These are phyloP conservation scores for Datura wrightii DNA, from an alignment of 257 asterid genomes.

Conservation along the genomic window DNA sequence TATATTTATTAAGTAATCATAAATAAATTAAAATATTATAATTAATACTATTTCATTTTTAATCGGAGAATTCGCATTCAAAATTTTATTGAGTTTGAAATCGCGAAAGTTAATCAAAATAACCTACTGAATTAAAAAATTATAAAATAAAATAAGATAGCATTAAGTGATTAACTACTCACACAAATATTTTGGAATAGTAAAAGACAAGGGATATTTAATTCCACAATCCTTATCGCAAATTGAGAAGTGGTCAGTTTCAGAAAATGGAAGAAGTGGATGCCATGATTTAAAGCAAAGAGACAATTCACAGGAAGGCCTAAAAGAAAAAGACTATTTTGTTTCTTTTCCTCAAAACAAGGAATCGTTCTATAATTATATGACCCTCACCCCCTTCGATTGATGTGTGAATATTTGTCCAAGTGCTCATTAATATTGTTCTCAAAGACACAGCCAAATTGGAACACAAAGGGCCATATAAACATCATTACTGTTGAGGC, in stretches of 20 bases:
- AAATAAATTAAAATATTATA: background rate
- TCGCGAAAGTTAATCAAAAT: no score
- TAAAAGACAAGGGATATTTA: background rate
- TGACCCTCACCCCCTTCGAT: slow-evolving; percentile 8
- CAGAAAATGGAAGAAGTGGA: background rate
- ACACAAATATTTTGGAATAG: background rate
- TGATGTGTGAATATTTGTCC: slow-evolving; percentile 1
- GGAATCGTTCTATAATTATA: background rate
- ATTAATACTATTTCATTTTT: no score
- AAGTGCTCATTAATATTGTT: background rate
- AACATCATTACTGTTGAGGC: background rate
- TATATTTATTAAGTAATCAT: background rate
- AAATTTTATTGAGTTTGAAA: no score
- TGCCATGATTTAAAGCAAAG: background rate
- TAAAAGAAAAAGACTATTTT: background rate
- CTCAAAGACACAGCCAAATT: background rate
- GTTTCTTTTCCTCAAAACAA: slow-evolving; percentile 24
- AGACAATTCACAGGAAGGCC: slow-evolving; percentile 4
- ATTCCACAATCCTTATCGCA: background rate
- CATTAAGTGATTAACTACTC: background rate
- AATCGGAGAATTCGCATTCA: accelerated
- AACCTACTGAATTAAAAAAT: no score
- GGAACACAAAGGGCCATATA: background rate
- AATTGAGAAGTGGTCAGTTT: slow-evolving; percentile 15
- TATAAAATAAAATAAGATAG: background rate